Evolutionary conservation across 163 green algal species (phyloP), one percentile per base, ranked within the genome.

Genomic region (Scenedesmus sp.): DNA sequence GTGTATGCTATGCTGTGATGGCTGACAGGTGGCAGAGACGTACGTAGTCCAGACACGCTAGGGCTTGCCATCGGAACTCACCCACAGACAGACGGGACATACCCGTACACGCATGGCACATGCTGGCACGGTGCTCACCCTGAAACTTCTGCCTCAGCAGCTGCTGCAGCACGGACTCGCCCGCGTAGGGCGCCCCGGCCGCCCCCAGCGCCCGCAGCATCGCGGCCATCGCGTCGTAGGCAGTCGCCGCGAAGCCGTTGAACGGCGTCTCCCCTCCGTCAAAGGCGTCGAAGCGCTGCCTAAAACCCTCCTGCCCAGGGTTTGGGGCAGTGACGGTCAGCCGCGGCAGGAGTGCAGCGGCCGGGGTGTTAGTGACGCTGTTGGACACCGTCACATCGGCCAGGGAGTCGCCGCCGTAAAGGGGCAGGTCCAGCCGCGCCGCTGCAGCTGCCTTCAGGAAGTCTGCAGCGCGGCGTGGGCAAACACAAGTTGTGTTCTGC

Each of bases 171-270:
- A 91, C 56, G 0, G 2, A 20, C 18, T 35, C 10, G 44, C 81
- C 88, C 1, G 56, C 16, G 43, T 65, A 72, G 1, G 81, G 81
- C 42, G 61, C 9, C 10, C 35, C 43, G 5, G 88, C 88, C 5
- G 70, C 79, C 15, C 16, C 35, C 20, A 72, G 51, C 33, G 88
- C 88, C 22, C 16, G 51, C 61, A 92, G 26, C 44, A 92, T 82
- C 0, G 88, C 88, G 6, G n/a, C 81, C 44, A 88, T 80, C 1
- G 88, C 81, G 42, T 92, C 88, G 70, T 92, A 91, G 1, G 87
- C 87, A 24, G 68, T 49, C 24, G 87, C 53, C 7, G 87, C 87
- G 65, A 59, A 87, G 13, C 49, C 15, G 35, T 51, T 68, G 59
- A 85, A 91, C 5, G 87, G 18, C 13, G 30, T 44, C 37, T 56